Percentiles rank a stretch among this genome's conserved stretches.
These are phyloP conservation scores for Torulaspora indica DNA, from an alignment of 805 yeast species.

Conservation along the genomic window DNA sequence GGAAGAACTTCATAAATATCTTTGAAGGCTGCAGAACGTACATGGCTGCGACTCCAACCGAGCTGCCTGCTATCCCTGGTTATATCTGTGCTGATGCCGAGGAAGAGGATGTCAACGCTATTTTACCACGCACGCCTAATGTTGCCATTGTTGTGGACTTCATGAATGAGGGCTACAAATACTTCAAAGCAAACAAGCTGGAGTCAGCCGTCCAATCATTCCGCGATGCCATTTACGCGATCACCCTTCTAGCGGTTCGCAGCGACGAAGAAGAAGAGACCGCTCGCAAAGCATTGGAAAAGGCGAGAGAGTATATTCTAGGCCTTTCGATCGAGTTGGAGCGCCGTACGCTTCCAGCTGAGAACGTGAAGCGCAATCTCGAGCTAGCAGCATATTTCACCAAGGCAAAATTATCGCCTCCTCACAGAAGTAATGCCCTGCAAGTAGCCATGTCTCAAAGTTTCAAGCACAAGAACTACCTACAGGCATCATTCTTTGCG, in stretches of 20 bases:
- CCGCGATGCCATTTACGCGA: slow-evolving; percentile 72
- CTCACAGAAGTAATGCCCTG: slow-evolving; percentile 80
- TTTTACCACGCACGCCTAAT: slow-evolving; percentile 71
- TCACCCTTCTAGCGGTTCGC: slow-evolving; percentile 65
- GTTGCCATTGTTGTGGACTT: slow-evolving; percentile 57
- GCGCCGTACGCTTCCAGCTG: slow-evolving; percentile 74
- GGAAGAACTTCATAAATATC: slow-evolving; percentile 75
- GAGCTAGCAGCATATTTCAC: slow-evolving; percentile 97
- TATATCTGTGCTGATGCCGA: slow-evolving; percentile 63
- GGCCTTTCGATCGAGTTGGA: slow-evolving; percentile 87
- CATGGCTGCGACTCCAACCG: slow-evolving; percentile 63
- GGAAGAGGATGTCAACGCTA: slow-evolving; percentile 45
- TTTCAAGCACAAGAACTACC: slow-evolving; percentile 81
- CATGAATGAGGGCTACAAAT: slow-evolving; percentile 68
- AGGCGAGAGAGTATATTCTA: slow-evolving; percentile 84
- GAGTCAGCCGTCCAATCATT: slow-evolving; percentile 75
- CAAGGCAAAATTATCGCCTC: slow-evolving; percentile 70
- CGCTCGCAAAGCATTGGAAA: slow-evolving; percentile 62
- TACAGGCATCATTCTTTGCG: slow-evolving; percentile 87
- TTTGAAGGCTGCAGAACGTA: slow-evolving; percentile 76
- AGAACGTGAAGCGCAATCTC: slow-evolving; percentile 74
- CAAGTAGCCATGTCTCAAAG: slow-evolving; percentile 95
- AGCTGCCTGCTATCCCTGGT: slow-evolving; percentile 63
- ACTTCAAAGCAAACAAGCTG: slow-evolving; percentile 78
- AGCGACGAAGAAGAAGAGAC: slow-evolving; percentile 71